Evolutionary conservation across 148 eudicot genomes (phyloP), one percentile per base, ranked within the genome.

Genomic region (Talinum fruticosum): DNA sequence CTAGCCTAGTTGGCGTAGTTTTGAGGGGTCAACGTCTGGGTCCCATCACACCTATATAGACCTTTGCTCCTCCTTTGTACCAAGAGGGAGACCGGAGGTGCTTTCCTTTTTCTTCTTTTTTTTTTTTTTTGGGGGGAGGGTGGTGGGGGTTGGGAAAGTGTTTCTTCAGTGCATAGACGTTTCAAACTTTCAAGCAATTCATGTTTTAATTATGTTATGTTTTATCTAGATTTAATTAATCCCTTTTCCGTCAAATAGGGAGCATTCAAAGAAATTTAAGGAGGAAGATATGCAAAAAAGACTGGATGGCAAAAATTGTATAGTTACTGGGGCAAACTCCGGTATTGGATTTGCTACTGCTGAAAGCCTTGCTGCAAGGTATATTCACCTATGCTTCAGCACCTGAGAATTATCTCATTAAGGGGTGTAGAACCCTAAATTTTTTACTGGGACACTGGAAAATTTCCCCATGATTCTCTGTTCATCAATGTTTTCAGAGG

Each of bases 291-390:
- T 88, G 92, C 81, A 84, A 81, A 74, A 35, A 73, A 79, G 80
- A 70, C 80, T 96, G 75, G 92, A 91, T 10, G 97, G 99, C 23
- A 93, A 93, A 81, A 93, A 93, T 74, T 96, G 97, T 82, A 47
- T 96, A 73, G 93, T 96, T 21, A 93, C 99, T 13, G 99, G 99
- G 79, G 99, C 99, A 19, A 96, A 96, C 85, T 85, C 97, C 28
- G 99, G 99, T 76, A 89, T 96, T 77, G 99, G 99, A 73, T 91
- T 83, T 85, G 87, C 99, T 14, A 85, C 94, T 74, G 97, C 99
- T 23, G 84, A 91, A 84, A 97, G 94, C 44, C 93, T 96, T 71
- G 99, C 99, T 78, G 88, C 97, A 75, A 88, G 99, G 99, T 96
- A 67, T 28, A 1, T 66, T 79, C 33, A 28, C 37, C 41, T 72